Base-by-base conservation (phyloP, 2,329 filamentous ascomycete species). In the Dothistroma pini region DNA sequence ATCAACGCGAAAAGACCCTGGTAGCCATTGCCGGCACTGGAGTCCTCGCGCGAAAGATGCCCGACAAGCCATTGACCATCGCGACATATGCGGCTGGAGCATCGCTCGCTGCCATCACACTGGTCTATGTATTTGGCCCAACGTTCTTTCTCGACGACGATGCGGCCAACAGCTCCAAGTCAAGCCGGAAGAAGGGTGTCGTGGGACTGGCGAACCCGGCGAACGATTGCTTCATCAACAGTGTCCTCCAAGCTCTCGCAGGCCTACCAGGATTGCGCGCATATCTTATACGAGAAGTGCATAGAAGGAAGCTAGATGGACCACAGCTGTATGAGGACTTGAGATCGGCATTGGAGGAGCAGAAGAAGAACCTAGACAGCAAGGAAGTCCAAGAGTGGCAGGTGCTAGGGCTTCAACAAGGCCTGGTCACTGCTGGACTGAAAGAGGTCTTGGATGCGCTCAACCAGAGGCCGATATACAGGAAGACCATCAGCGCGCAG, bases 71-170 rank as follows among this genome's bases (percentile, higher is more conserved):
- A 58, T 83, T 91, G 61, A 92, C 89, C 8, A 89, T 95, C 70
- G 91, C 91, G 69, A 91, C 91, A 50, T 99, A 99, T 78, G 95
- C 95, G 71, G 95, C 93, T 62, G 93, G 93, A 69, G 95, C 93
- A 63, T 96, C 93, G 58, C 88, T 99, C 65, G 95, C 95, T 59
- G 95, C 95, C 64, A 90, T 96, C 65, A 93, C 95, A 34, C 85
- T 97, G 60, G 90, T 97, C 75, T 99, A 97, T 77, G 93, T 97
- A 69, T 97, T 99, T 77, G 92, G 89, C 9, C 95, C 95, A n/a
- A 97, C 93, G 56, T 97, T 93, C 77, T 90, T 96, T 70, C 88
- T 97, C 75, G 93, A 99, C 77, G 87, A 88, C 72, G 89, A 95
- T 59, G 84, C 87, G 56, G 80, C 81, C 25, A 78, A 76, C 60